A percentile compares a stretch with the other conserved stretches of the same genome.
Conservation (phyloP, 371 early-diverging fungal species). For the Mucor indicus region DNA sequence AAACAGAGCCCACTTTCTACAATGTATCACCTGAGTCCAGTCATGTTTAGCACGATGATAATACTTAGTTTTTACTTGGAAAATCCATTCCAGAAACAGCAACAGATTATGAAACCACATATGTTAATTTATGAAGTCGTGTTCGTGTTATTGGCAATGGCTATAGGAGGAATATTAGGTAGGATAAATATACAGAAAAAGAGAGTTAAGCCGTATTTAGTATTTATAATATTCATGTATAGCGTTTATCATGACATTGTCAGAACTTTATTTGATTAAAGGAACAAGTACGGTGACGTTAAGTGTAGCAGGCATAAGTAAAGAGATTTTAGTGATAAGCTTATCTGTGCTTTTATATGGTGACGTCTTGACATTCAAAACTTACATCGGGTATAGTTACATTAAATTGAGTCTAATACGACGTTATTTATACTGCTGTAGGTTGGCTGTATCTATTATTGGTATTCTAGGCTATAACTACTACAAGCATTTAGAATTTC, state of each 20-base stretch:
- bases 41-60: slow-evolving; percentile 67
- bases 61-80: slow-evolving; percentile 56
- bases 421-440: not conserved
- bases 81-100: slow-evolving; percentile 47
- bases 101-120: slow-evolving; percentile 20
- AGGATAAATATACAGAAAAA: not conserved
- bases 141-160: slow-evolving; percentile 35
- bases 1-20: slow-evolving; percentile 82
- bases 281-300: slow-evolving; percentile 83
- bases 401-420: not conserved
- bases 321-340: slow-evolving; percentile 59
- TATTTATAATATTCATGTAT: not conserved
- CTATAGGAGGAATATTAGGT: slow-evolving; percentile 73
- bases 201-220: not conserved
- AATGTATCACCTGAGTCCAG: slow-evolving; percentile 68
- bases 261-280: slow-evolving; percentile 81
- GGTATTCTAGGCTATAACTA: not conserved
- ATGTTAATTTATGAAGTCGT: not conserved
- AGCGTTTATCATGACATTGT: slow-evolving; percentile 85
- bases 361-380: slow-evolving; percentile 50
- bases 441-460: not conserved
- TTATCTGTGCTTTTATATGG: slow-evolving; percentile 59
- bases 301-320: slow-evolving; percentile 87
- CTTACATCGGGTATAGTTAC: slow-evolving; percentile 45
- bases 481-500: not conserved